Base-by-base conservation (phyloP, 495 filamentous ascomycete species). In the Penicillium nucicola region DNA sequence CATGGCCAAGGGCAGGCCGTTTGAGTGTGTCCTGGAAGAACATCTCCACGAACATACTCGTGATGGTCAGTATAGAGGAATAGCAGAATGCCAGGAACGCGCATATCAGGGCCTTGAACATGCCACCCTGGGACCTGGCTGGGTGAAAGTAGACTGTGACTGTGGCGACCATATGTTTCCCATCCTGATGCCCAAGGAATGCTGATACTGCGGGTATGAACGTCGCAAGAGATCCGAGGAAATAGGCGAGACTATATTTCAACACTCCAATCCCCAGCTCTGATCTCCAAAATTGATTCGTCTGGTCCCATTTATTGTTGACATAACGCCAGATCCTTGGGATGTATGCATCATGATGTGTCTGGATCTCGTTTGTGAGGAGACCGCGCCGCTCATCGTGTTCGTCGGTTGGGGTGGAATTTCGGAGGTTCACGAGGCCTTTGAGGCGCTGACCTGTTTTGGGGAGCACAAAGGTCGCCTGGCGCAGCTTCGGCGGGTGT, bases 131-230 rank as follows among this genome's bases (percentile, higher is more conserved):
- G 15, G 89, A 85, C 50, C 93, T 77, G 11, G 92, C 90, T n/a
- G 93, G 92, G 67, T 98, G 92, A 68, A 97, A 98, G 59, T 97
- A 98, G 9, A 96, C 92, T 15, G 88, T 90, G 41, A 96, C 81
- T 2, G 91, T 95, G 40, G 90, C 89, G 33, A 96, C 92, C 73
- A 97, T 85, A 69, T 97, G 93, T 66, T 98, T 98, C 18, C 92
- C 90, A 75, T 97, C 92, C 61, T 92, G 87, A 52, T 84, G 79
- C 5, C 93, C 93, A 31, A 98, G 72, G 48, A 87, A 74, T 2
- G 74, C 71, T 4, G 90, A 82, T 41, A 97, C 76, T 4, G 81
- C 78, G 5, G 84, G 81, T 54, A 89, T 84, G 57, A 92, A 96
- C 1, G 93, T 97, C 12, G 84, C 90, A 64, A 96, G 70, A 48